A percentile compares a stretch with the other conserved stretches of the same genome.
Evolutionary conservation across 352 stramenopile genomes (phyloP).

Genomic region (Globisporangium heterothallicum): DNA sequence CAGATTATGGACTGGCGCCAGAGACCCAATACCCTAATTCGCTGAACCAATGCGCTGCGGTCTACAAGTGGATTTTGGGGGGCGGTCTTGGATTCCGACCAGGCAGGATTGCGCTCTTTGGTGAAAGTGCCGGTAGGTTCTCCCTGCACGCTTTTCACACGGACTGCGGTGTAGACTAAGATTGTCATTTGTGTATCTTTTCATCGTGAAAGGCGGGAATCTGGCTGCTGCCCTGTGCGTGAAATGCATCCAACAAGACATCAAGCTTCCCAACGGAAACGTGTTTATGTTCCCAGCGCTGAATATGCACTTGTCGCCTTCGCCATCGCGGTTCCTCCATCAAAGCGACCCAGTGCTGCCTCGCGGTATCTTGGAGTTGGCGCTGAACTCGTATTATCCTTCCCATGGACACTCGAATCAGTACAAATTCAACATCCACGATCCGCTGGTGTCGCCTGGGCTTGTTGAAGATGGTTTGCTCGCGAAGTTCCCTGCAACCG

Average conservation of each 20-base stretch:
- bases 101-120: constrained; percentile 68
- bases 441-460: constrained; percentile 80
- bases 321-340: constrained; percentile 83
- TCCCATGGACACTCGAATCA: constrained; percentile 77
- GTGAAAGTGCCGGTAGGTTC: constrained; percentile 71
- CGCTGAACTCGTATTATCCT: constrained; percentile 83
- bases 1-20: constrained; percentile 79
- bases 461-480: constrained; percentile 74
- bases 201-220: constrained; percentile 60
- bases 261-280: constrained; percentile 68
- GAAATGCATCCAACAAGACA: constrained; percentile 73
- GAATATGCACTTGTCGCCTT: constrained; percentile 84
- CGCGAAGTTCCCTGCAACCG: constrained; percentile 72
- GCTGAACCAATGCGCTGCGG: constrained; percentile 68
- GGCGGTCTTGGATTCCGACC: constrained; percentile 70
- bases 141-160: not conserved
- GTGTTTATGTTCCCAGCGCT: constrained; percentile 90
- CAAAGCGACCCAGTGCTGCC: constrained; percentile 84
- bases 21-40: constrained; percentile 79
- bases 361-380: constrained; percentile 70
- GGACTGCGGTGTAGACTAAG: not conserved
- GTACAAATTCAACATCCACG: constrained; percentile 87
- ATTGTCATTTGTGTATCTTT: not conserved
- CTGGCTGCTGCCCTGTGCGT: constrained; percentile 80
- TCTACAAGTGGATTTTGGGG: constrained; percentile 84